Base-by-base conservation (phyloP, 2,329 filamentous ascomycete species). In the Boeremia exigua region DNA sequence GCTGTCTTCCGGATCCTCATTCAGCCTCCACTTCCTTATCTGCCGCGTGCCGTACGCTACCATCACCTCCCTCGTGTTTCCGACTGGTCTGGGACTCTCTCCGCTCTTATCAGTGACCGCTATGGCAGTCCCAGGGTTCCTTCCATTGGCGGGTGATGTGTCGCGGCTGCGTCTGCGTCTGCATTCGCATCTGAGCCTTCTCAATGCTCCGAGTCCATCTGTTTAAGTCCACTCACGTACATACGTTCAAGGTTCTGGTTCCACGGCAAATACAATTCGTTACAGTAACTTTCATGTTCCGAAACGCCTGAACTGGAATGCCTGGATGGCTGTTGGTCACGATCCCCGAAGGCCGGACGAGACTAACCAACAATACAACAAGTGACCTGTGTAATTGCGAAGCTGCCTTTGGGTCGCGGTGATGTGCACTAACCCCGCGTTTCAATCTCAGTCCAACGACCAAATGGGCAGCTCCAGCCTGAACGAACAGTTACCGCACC, bases 1-100 rank as follows among this genome's bases (percentile, higher is more conserved):
- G 11, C 39, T 15, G 12, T 6, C 28, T 48, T 54, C 52, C 52
- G 29, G 23, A 19, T 28, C 34, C 38, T 45, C 33, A 34, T 29
- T 49, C 52, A 40, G 33, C 52, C 45, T 48, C 52, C 45, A 48
- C 39, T 15, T 48, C 25, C 38, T 54, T 54, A 48, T 54, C 52
- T 48, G 34, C n/a, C 33, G 52, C 28, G 39, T 54, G 19, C 36
- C 51, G 44, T 28, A 39, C 33, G 39, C 52, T 19, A 43, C 17
- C 12, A 11, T 23, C 12, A 15, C 12, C 29, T 23, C 37, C 27
- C 33, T 23, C 27, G 27, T 43, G 32, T 15, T 14, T 28, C 32
- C 19, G 19, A 4, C 23, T 12, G 6, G 19, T 14, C 28, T 40
- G n/a, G 29, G 28, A 33, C 23, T n/a, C 10, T 2, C 32, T 49